Evolutionary conservation across 306 rosid genomes (phyloP), one percentile per base, ranked within the genome.

Genomic region (Benincasa hispida): DNA sequence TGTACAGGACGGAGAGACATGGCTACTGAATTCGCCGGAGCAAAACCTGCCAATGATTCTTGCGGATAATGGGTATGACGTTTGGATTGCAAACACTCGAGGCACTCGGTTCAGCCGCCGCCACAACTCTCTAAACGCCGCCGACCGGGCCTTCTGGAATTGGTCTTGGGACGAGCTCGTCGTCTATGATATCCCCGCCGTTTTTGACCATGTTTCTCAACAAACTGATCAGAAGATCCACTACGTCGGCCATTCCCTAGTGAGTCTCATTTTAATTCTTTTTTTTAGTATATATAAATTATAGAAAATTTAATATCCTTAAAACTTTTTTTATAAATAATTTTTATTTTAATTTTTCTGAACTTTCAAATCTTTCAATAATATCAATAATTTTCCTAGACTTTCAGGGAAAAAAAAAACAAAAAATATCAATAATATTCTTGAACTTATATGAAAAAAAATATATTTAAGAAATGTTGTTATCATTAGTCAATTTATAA

Each of bases 101-200:
- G 99, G 97, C 75, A 94, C 99, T 55, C 82, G 90, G 69, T 89
- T 78, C 48, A 94, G 99, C 80, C 87, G 87, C 34, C 78, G 83
- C 24, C 99, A 91, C 75, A 79, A 55, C 45, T 75, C 88, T 78
- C 77, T 89, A 75, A 82, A 88, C 81, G 81, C 93, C 8, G 32
- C 77, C 59, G 3, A 5, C 13, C 88, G 65, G 72, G 84, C 72
- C 1, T 94, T 59, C 74, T 94, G 97, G 99, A 53, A 90, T 39
- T 94, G 97, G 97, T 87, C 96, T 0, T 94, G 89, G 89, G 99
- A 94, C 72, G 96, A 94, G 76, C 78, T 94, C 19, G 91, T 81
- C 53, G 11, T 76, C 50, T 89, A 82, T 77, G 99, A 94, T 79
- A 85, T 94, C 37, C 99, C 99, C 0, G 97, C 96, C 4, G 81